These are phyloP conservation scores for Hysterangium stoloniferum DNA, from an alignment of 768 basidiomycete genomes.

Conservation along the genomic window DNA sequence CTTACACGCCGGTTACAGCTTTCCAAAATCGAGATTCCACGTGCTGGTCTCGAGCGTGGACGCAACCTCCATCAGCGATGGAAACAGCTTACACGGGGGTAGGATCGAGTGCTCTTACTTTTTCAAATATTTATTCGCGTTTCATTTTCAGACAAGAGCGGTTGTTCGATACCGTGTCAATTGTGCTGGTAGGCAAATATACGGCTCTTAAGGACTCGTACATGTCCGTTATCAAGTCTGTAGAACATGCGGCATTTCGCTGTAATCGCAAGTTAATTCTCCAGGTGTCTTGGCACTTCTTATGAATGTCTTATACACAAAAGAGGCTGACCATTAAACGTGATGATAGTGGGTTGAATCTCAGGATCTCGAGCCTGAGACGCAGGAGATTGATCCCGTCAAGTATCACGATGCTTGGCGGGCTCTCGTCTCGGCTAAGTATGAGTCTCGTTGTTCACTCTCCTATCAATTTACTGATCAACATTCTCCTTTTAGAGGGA, in stretches of 20 bases:
- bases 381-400: slow-evolving; percentile 71
- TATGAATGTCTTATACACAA: not conserved
- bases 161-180: slow-evolving; percentile 78
- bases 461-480: not conserved
- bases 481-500: slow-evolving; percentile 50
- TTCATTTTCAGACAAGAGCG: slow-evolving; percentile 70
- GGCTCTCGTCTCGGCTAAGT: slow-evolving; percentile 85
- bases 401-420: slow-evolving; percentile 96
- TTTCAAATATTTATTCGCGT: slow-evolving; percentile 8
- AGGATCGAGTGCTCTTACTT: slow-evolving; percentile 19
- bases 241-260: slow-evolving; percentile 95
- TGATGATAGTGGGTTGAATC: slow-evolving; percentile 91
- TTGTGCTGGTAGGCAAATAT: slow-evolving; percentile 96
- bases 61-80: slow-evolving; percentile 61
- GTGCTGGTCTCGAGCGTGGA: slow-evolving; percentile 55
- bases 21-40: slow-evolving; percentile 36
- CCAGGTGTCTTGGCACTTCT: slow-evolving; percentile 62
- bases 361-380: slow-evolving; percentile 78
- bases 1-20: slow-evolving; percentile 79
- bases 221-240: slow-evolving; percentile 94
- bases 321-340: not conserved
- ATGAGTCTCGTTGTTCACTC: slow-evolving; percentile 20
- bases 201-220: slow-evolving; percentile 96
- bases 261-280: slow-evolving; percentile 78
- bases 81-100: slow-evolving; percentile 81